Base-by-base conservation (phyloP, 805 yeast species). In the Millerago galiae region DNA sequence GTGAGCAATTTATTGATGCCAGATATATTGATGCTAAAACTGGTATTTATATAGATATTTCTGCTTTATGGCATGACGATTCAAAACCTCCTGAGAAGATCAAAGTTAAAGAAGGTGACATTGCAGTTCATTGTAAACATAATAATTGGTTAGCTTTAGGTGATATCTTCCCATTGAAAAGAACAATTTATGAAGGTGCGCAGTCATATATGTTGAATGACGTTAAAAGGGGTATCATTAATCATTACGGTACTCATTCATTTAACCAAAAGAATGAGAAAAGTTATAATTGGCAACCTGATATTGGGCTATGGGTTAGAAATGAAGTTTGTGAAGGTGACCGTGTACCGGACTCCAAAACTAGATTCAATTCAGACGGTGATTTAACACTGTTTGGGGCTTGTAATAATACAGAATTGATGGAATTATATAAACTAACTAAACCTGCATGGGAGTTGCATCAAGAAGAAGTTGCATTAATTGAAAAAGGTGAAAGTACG, bases 31-130 rank as follows among this genome's bases (percentile, higher is more conserved):
- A 73, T 51, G 53, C 66, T 11, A 67, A 65, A 39, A 66, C 75
- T n/a, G 78, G 78, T 9, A 58, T 69, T 30, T 73, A 71, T 44
- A 68, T 73, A 40, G 79, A 73, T 48, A 66, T 73, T 26, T 71
- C 77, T 2, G 77, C 67, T 2, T 37, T 57, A 26, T 49, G 55
- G 54, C 34, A 44, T 14, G 50, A 52, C 28, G 37, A 41, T 26
- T 40, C 36, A 13, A 37, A 38, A 11, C 43, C 41, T 9, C 48
- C 52, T 4, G 40, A 34, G 3, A 24, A 34, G 10, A 1, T 43
- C 1, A 27, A 34, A 11, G n/a, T 37, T 13, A 21, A 34, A 32
- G 38, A 41, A 11, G 34, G 18, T 24, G 46, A 36, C 12, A 32
- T 42, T 4, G 51, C 51, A 2, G 43, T 56, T 30, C 55, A 50